Base-by-base conservation (phyloP, 2,329 filamentous ascomycete species). In the Aspergillus felis region DNA sequence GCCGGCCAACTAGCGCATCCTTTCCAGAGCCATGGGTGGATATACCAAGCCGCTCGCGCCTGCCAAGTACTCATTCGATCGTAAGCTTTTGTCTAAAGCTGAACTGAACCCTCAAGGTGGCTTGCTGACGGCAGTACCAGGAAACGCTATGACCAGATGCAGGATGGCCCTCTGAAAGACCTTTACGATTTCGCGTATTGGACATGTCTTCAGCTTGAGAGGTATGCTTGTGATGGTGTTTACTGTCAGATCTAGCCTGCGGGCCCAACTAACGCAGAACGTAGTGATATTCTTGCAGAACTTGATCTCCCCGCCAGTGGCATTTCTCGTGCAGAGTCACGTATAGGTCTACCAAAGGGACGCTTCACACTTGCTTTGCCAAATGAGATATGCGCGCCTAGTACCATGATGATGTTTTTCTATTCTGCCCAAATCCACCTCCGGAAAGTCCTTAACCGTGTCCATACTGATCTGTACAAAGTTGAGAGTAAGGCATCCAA, bases 181-280 rank as follows among this genome's bases (percentile, higher is more conserved):
- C 80, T 88, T 56, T 80, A 88, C 38, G 80, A 88, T 14, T 82
- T 95, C 65, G 88, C 91, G 0, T 97, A 92, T 67, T 97, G 93
- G 93, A 94, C 92, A 7, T 96, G 91, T 70, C 78, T 97, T 61
- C 93, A 97, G 69, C 81, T 97, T 10, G 93, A 97, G 74, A 96
- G 88, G 88, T 91, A 73, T 64, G 74, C 8, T 46, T 20, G 10
- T n/a, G 12, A 47, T 63, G 14, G n/a, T n/a, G n/a, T 28, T 28
- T 22, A 29, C 27, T 35, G 8, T 17, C 25, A 28, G 5, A 48
- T 24, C n/a, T 6, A n/a, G 27, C 53, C 20, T 47, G 24, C 38
- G n/a, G 55, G n/a, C 14, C 24, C 17, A 20, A 46, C 41, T 46
- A 27, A 53, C 24, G 32, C 35, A 27, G 3, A 14, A 28, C 49